Base-by-base conservation (phyloP, 2,329 filamentous ascomycete species). In the Tolypocladium ophioglossoides region DNA sequence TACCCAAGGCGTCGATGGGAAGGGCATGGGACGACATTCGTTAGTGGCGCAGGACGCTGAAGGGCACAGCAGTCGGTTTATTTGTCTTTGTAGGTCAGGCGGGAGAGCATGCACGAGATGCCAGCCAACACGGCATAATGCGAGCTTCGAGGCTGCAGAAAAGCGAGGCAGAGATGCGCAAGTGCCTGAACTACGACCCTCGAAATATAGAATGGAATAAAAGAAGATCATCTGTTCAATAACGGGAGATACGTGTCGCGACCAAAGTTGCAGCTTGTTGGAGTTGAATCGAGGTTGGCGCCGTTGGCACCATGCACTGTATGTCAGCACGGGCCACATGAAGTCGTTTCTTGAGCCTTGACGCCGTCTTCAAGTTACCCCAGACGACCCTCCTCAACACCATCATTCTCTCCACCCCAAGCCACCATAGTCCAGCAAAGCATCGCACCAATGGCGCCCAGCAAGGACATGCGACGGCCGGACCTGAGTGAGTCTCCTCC, bases 401-500 rank as follows among this genome's bases (percentile, higher is more conserved):
- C 44, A 32, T 9, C 27, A 32, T 20, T 16, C 27, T 32, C 44
- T 34, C 44, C 44, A 48, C 44, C 14, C 27, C 44, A 34, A 20
- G 44, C 27, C 44, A n/a, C 8, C 27, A 20, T 11, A 14, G 44
- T 18, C 44, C 44, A 34, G 18, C 44, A 18, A 14, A 10, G 30
- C 16, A 22, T 32, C 41, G 56, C 52, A 54, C 55, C 55, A 24
- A 76, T 75, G 74, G 67, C 72, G 50, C 69, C 68, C 58, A 65
- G 63, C 51, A 74, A 74, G 63, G 74, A 77, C 53, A 69, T 73
- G 65, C 70, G 74, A 59, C 64, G 73, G 60, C 56, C 70, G 32
- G 74, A 77, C 59, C 64, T 77, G 64, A 69, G 74, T 77, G 61
- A 62, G 72, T 59, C 8, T 9, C 18, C 30, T 54, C 8, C 12